Percentiles rank a stretch among this genome's conserved stretches.
Evolutionary conservation across 345 rosid genomes (phyloP).

Genomic region (Murraya paniculata): DNA sequence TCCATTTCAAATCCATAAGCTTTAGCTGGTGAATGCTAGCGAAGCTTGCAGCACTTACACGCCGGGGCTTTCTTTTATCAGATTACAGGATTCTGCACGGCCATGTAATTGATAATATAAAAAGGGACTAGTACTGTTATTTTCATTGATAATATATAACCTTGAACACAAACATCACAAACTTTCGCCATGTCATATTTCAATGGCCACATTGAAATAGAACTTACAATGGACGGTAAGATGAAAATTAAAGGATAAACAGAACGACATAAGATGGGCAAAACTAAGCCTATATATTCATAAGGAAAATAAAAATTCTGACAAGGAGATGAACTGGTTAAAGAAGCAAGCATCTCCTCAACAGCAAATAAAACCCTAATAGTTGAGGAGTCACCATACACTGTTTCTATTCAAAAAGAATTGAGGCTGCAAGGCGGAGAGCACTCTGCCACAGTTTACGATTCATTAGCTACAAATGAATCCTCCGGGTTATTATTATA

Average conservation of each 20-base stretch:
- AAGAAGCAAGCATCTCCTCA: neutral
- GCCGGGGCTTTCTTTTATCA: neutral
- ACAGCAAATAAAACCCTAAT: neutral
- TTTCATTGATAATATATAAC: neutral
- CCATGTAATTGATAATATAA: neutral
- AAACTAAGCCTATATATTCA: neutral
- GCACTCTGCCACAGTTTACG: neutral
- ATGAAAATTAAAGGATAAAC: neutral
- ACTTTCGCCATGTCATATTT: neutral
- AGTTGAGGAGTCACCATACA: neutral
- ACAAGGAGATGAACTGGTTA: neutral
- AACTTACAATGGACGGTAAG: slow-evolving; percentile 16
- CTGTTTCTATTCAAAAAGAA: slow-evolving; percentile 1
- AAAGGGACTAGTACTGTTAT: neutral
- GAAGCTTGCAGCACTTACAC: neutral
- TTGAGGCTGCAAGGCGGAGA: neutral
- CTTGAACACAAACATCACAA: neutral
- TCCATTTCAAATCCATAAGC: slow-evolving; percentile 48
- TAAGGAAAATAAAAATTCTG: neutral
- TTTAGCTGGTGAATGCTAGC: slow-evolving; percentile 41
- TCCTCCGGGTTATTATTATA: slow-evolving; percentile 22
- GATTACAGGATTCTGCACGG: neutral
- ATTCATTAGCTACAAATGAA: slow-evolving; percentile 18
- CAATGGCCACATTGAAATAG: neutral
- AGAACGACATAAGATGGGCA: neutral